Evolutionary conservation across 306 rosid species (phyloP), one percentile per base, ranked within the genome.

Genomic region (Potentilla sterilis): DNA sequence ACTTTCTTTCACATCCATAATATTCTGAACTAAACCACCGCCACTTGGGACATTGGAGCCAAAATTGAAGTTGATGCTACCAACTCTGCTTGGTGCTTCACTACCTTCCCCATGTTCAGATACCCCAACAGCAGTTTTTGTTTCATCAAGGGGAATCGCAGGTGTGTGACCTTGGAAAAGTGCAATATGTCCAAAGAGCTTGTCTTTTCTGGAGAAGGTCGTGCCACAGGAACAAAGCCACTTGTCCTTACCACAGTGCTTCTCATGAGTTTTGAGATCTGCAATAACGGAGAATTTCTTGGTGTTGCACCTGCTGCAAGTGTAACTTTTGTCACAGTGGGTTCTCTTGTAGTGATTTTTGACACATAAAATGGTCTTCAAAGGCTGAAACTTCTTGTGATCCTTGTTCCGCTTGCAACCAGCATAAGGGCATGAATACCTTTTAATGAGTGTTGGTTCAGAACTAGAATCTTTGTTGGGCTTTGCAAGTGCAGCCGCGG

Each of bases 161-260:
- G 99, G 99, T 54, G 98, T 96, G 84, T 96, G 99, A 48, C 99
- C 98, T 83, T 96, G 98, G 82, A 96, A 96, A 15, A 96, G 92
- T 22, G 99, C 89, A 81, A 96, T 92, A 83, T 96, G 99, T 54
- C 99, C 99, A 51, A 96, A 96, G 69, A 96, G 99, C 89, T 96
- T 96, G 90, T 96, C 99, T 82, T 96, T 96, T 87, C 99, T 89
- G 10, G 99, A 96, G 86, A 96, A 96, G 78, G 99, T 96, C n/a
- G 99, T 96, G 80, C 99, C 99, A 73, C 99, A 96, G 65, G 99
- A 96, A 80, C 99, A 96, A 34, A 96, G 89, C 99, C 99, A 96
- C 79, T 92, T 96, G 83, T 96, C 99, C 86, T 77, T 96, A 62
- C 99, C 99, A 75, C 99, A 96, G 75, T 96, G 99, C 86, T 96